phyloP scores from a whole-genome alignment of 1,139 yeast genomes.

The Magnusiomyces paraingens region DNA sequence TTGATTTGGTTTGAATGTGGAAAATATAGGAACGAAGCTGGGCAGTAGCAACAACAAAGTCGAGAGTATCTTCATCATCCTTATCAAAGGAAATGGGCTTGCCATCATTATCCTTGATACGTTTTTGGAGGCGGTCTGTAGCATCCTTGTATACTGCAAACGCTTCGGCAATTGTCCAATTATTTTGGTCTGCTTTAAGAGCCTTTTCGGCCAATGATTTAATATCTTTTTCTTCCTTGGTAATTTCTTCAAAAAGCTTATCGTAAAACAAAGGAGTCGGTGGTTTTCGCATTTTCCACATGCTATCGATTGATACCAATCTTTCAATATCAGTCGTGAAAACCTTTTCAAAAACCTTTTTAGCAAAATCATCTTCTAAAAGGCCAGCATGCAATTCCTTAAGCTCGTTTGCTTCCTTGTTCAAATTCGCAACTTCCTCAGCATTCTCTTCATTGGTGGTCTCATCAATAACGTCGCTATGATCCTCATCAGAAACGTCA shows the following conservation, averaged over 20 bases:
- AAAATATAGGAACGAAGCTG: slow-evolving; percentile 73
- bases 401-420: slow-evolving; percentile 72
- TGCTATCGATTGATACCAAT: slow-evolving; percentile 59
- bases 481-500: slow-evolving; percentile 38
- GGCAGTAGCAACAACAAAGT: slow-evolving; percentile 84
- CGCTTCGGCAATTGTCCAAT: slow-evolving; percentile 62
- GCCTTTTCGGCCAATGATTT: slow-evolving; percentile 22
- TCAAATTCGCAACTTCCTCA: slow-evolving; percentile 58
- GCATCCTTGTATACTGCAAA: slow-evolving; percentile 53
- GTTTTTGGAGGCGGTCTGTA: slow-evolving; percentile 44
- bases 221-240: slow-evolving; percentile 1
- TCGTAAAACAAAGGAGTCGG: slow-evolving; percentile 56
- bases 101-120: slow-evolving; percentile 17
- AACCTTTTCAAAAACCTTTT: slow-evolving; percentile 39
- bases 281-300: slow-evolving; percentile 66
- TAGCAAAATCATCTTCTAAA: slow-evolving; percentile 34
- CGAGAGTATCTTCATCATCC: slow-evolving; percentile 86
- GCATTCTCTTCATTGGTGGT: slow-evolving; percentile 30
- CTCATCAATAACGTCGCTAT: slow-evolving; percentile 52
- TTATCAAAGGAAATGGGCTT: slow-evolving; percentile 65
- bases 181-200: slow-evolving; percentile 48
- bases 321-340: slow-evolving; percentile 70
- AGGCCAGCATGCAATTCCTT: slow-evolving; percentile 47
- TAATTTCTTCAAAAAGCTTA: slow-evolving; percentile 22
- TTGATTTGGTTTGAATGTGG: slow-evolving; percentile 63